phyloP scores from a whole-genome alignment of 169 alveolate species.

The Eimeria praecox region DNA sequence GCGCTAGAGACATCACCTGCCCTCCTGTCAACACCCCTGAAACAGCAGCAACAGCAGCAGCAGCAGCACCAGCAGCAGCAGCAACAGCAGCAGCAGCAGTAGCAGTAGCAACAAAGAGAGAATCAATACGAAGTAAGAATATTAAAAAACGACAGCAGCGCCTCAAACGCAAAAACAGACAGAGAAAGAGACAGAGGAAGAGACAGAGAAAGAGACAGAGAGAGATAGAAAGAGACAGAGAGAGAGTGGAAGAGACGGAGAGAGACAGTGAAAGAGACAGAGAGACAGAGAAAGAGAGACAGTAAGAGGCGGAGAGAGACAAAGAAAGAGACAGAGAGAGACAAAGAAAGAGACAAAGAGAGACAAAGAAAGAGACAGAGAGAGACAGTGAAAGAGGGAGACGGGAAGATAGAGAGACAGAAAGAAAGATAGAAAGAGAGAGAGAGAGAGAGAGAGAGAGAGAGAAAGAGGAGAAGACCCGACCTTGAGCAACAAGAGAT shows the following conservation, averaged over 20 bases:
- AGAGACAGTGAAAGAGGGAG: background rate
- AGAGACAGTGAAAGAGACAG: background rate
- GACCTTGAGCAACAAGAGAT: background rate
- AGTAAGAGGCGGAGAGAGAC: too few species aligned
- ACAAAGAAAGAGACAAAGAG: background rate
- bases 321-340: too few species aligned
- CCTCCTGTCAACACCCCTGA: conserved; percentile 65
- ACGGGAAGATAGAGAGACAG: background rate
- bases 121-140: background rate
- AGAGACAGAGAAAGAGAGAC: background rate
- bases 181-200: background rate
- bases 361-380: background rate
- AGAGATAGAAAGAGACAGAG: background rate
- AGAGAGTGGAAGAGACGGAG: background rate
- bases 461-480: background rate
- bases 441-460: background rate
- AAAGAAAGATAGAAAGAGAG: background rate
- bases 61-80: background rate
- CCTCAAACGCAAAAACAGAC: background rate
- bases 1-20: conserved; percentile 50
- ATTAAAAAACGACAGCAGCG: too few species aligned
- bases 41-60: conserved; percentile 1
- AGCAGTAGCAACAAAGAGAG: background rate
- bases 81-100: background rate
- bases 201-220: background rate